phyloP scores from a whole-genome alignment of 305 asterid species.

The Fraxinus albicans region DNA sequence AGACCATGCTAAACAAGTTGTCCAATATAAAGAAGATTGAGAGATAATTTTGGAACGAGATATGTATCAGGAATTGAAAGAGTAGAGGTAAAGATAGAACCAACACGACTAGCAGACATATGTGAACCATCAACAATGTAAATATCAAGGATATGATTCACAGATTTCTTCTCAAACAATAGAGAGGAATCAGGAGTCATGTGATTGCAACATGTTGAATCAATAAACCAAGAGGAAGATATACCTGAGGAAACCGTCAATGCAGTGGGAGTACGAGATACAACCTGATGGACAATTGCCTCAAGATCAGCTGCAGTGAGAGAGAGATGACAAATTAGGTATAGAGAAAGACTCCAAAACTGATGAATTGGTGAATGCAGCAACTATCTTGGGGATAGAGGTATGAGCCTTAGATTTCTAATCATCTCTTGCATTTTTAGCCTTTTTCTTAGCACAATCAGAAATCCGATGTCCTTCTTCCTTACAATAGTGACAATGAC shows the following conservation, averaged over 20 bases:
- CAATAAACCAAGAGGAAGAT: background rate
- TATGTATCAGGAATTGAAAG: background rate
- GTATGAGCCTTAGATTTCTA: background rate
- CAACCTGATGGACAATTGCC: background rate
- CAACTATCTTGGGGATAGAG: background rate
- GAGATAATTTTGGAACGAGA: background rate
- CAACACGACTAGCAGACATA: background rate
- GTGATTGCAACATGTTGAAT: too few relatives aligned
- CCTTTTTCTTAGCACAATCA: background rate
- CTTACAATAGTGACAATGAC: background rate
- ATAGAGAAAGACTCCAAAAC: too few relatives aligned
- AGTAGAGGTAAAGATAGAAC: background rate
- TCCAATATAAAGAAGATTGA: background rate
- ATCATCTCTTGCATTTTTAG: background rate
- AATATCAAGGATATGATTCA: background rate
- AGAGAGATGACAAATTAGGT: too few relatives aligned
- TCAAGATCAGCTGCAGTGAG: background rate
- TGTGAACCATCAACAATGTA: background rate
- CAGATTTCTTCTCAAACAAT: too few relatives aligned
- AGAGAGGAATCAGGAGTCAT: too few relatives aligned
- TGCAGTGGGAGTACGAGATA: background rate
- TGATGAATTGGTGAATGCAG: too few relatives aligned
- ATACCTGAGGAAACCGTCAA: background rate
- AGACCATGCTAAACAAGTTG: too few relatives aligned
- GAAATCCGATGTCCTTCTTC: background rate